phyloP scores from a whole-genome alignment of 495 filamentous ascomycete species.

The Penicillium malachiteum region DNA sequence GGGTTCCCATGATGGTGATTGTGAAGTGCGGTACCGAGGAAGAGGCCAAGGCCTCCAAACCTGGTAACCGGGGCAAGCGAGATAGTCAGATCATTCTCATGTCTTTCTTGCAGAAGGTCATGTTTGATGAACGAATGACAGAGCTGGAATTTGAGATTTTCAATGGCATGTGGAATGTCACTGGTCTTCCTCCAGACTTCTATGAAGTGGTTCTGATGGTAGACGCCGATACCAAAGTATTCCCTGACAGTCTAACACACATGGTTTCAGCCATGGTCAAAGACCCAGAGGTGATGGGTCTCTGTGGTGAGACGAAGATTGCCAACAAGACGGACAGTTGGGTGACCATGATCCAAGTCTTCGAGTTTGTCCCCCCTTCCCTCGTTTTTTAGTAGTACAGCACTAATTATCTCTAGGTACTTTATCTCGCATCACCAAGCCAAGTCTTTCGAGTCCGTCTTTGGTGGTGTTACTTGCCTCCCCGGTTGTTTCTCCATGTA shows the following conservation, averaged over 20 bases:
- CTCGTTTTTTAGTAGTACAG: neutral
- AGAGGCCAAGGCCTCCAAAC: slow-evolving; percentile 76
- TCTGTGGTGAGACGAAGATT: slow-evolving; percentile 99
- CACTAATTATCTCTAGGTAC: slow-evolving; percentile 49
- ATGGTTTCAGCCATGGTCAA: slow-evolving; percentile 99
- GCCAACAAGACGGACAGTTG: slow-evolving; percentile 94
- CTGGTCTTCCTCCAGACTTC: slow-evolving; percentile 95
- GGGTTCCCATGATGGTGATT: slow-evolving; percentile 98
- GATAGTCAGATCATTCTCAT: slow-evolving; percentile 99
- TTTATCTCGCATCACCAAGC: slow-evolving; percentile 97
- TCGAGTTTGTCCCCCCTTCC: slow-evolving; percentile 58
- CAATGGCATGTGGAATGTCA: slow-evolving; percentile 97
- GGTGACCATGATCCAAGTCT: slow-evolving; percentile 99
- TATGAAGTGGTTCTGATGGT: slow-evolving; percentile 98
- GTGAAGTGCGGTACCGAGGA: slow-evolving; percentile 95
- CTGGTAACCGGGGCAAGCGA: slow-evolving; percentile 96
- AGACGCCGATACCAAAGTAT: slow-evolving; percentile 98
- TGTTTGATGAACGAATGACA: slow-evolving; percentile 99
- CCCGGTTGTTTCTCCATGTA: slow-evolving; percentile 99
- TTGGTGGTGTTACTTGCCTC: slow-evolving; percentile 98
- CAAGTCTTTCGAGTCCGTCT: slow-evolving; percentile 97
- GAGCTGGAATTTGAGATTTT: slow-evolving; percentile 99
- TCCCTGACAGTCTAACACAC: slow-evolving; percentile 95
- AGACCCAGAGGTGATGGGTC: slow-evolving; percentile 98
- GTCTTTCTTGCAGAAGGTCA: slow-evolving; percentile 99